Base-by-base conservation (phyloP, 1,284 basidiomycete species). In the Fomitopsis schrenkii region DNA sequence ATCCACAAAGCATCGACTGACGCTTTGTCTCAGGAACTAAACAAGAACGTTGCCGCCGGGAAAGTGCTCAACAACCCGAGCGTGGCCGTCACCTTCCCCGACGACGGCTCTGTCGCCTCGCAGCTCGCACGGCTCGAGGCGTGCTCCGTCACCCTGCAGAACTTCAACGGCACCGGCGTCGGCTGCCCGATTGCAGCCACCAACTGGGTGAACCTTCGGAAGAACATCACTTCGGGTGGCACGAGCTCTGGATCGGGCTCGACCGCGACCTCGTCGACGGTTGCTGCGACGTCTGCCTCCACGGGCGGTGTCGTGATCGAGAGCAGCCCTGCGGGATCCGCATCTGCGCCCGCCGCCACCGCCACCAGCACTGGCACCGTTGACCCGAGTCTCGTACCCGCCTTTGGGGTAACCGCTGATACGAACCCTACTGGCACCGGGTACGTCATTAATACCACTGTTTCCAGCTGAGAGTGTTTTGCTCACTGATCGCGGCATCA, bases 381-480 rank as follows among this genome's bases (percentile, higher is more conserved):
- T 19, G 53, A 61, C 17, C 1, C 38, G 22, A 66, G 71, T 57
- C 76, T 86, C 26, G 78, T 87, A 10, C 85, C 85, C 3, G 69
- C 80, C 53, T 85, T 87, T 61, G 85, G 84, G 19, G 69, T 78
- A 61, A 62, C 72, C 36, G 65, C 84, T 28, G 82, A 81, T 28
- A 53, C 79, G 15, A 85, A 85, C 66, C 84, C 85, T 12, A 81
- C 80, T 62, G 85, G 84, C 57, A 72, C 70, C 40, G 72, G 71
- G 72, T 73, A 58, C 36, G 71, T 65, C 12, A 9, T 35, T 12
- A 8, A 8, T 1, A 41, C 35, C 55, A 54, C 38, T 30, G 30
- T 14, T 30, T 44, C 14, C 10, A 10, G n/a, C 7, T 28, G 33
- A 3, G 42, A 38, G 17, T 50, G n/a, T 12, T 7, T 5, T 17